Percentiles rank a stretch among this genome's conserved stretches.
These are phyloP conservation scores for Suillus alpinus DNA, from an alignment of 768 basidiomycete genomes.

Conservation along the genomic window DNA sequence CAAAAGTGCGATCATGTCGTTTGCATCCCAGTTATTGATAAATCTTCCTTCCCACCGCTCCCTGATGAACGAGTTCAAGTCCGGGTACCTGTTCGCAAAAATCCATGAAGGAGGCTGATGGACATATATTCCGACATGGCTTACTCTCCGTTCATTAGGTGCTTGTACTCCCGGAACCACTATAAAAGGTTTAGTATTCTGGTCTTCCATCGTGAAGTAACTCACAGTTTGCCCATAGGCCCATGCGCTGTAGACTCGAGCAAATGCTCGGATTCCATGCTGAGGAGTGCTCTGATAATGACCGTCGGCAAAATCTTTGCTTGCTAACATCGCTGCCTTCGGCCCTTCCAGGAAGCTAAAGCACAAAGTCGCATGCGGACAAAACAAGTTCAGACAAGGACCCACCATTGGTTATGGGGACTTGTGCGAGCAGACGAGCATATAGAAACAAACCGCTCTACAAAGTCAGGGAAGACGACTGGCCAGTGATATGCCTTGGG, in stretches of 20 bases:
- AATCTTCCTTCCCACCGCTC: constrained; percentile 49
- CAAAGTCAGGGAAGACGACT: constrained; percentile 54
- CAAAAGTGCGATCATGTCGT: constrained; percentile 49
- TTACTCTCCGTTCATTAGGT: constrained; percentile 42
- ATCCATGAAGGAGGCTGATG: neutral
- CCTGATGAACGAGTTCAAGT: constrained; percentile 47
- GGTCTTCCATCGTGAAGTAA: neutral
- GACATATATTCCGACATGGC: constrained; percentile 8
- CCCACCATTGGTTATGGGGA: constrained; percentile 53
- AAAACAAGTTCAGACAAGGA: neutral
- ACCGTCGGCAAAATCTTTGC: constrained; percentile 52
- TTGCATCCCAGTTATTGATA: constrained; percentile 49
- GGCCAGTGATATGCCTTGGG: constrained; percentile 57
- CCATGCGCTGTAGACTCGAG: constrained; percentile 56
- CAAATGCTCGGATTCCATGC: constrained; percentile 53
- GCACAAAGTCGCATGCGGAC: neutral
- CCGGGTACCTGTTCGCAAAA: constrained; percentile 36
- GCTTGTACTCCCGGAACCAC: constrained; percentile 53
- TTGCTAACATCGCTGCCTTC: constrained; percentile 50
- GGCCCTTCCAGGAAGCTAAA: constrained; percentile 60
- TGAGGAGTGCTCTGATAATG: constrained; percentile 49
- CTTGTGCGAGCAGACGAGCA: constrained; percentile 58
- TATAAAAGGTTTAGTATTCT: constrained; percentile 15
- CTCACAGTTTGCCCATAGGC: constrained; percentile 55
- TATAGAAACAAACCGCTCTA: constrained; percentile 43